A percentile compares a stretch with the other conserved stretches of the same genome.
phyloP scores from a whole-genome alignment of 1,284 basidiomycete genomes.

The Leccinum insolens region DNA sequence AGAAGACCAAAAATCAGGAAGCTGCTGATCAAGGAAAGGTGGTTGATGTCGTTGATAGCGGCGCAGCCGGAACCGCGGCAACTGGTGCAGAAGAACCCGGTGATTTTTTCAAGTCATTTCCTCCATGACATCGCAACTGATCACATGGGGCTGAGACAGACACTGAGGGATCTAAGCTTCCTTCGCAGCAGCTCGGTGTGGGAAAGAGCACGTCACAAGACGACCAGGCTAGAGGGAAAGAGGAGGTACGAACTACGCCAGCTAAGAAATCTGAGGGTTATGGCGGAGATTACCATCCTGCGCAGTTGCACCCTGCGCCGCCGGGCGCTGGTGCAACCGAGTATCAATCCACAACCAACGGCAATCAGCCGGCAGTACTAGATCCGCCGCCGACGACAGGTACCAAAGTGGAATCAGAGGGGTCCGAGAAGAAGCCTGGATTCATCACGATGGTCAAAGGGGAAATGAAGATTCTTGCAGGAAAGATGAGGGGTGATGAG shows the following conservation, averaged over 20 bases:
- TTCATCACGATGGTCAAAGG: conserved; percentile 48
- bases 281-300: conserved; percentile 31
- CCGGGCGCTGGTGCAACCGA: conserved; percentile 24
- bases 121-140: background rate
- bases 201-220: conserved; percentile 2
- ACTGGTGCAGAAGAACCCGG: background rate
- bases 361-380: background rate
- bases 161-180: background rate
- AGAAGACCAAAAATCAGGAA: conserved; percentile 3
- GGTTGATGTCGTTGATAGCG: background rate
- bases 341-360: background rate
- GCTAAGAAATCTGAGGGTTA: conserved; percentile 4
- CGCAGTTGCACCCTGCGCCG: conserved; percentile 30
- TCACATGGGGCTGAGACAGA: conserved; percentile 3
- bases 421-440: conserved; percentile 32
- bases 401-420: conserved; percentile 17
- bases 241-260: background rate
- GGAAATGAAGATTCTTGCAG: conserved; percentile 47
- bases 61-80: background rate
- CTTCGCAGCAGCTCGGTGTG: background rate
- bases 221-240: conserved; percentile 1
- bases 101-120: conserved; percentile 1
- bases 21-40: background rate
- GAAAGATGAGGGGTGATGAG: conserved; percentile 44
- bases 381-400: background rate